Conservation (phyloP, 805 yeast genomes). For the Blastobotrys terrestris region DNA sequence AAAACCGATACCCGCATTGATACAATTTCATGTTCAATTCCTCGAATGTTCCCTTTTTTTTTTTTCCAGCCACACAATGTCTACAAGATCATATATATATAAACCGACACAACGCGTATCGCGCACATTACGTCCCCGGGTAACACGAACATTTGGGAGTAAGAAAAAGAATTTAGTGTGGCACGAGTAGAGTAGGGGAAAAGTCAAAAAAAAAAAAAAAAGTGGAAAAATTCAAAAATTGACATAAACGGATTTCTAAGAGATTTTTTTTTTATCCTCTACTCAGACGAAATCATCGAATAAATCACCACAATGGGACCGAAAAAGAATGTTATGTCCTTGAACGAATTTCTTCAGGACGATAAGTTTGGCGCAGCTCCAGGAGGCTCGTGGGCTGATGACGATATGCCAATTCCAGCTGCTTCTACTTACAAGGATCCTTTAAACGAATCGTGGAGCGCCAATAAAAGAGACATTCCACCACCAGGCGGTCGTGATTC, state of each 20-base stretch:
- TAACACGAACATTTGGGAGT: neutral
- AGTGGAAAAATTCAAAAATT: neutral
- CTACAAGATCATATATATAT: too few relatives aligned
- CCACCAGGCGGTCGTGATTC: slow-evolving; percentile 2
- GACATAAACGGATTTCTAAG: neutral
- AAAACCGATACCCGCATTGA: too few relatives aligned
- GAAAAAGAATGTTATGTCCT: slow-evolving; percentile 67
- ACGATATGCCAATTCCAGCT: slow-evolving; percentile 39
- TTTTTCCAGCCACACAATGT: too few relatives aligned
- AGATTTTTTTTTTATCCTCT: neutral
- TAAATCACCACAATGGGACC: slow-evolving; percentile 43
- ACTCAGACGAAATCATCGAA: neutral
- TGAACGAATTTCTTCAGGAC: slow-evolving; percentile 60
- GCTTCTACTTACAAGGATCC: slow-evolving; percentile 5
- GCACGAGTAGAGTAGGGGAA: neutral
- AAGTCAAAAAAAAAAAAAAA: neutral
- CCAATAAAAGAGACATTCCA: slow-evolving; percentile 3
- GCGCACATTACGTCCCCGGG: neutral
- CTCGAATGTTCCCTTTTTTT: too few relatives aligned
- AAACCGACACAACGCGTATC: neutral
- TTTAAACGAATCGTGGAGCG: neutral
- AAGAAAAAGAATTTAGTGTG: too few relatives aligned
- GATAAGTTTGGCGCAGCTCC: slow-evolving; percentile 13
- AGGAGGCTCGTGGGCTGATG: slow-evolving; percentile 73
- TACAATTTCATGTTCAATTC: too few relatives aligned